Evolutionary conservation across 2,329 filamentous ascomycete species (phyloP), one percentile per base, ranked within the genome.

Genomic region (Chaetomiaceae sp.): DNA sequence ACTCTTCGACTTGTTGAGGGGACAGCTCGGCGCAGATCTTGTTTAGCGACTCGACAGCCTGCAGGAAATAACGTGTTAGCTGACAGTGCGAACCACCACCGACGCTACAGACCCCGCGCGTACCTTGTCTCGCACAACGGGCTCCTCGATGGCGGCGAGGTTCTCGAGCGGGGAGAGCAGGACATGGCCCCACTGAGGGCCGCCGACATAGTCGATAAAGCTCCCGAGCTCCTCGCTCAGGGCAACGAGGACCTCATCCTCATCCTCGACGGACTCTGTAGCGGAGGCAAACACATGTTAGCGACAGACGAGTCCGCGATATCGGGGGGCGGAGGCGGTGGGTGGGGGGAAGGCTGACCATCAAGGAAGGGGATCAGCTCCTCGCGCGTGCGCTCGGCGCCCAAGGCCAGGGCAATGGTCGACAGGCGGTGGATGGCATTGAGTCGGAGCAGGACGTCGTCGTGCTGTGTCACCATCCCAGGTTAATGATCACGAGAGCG

Each of bases 301-400:
- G 65, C 61, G 53, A 47, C 40, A 36, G 58, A 36, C 55, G 49
- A 19, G 36, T 47, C 49, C 38, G 44, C 52, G 44, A 61, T 55
- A 60, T 40, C 27, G 43, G 45, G 39, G 38, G 42, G 37, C 27
- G 25, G 53, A 52, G 53, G 56, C 42, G 54, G n/a, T n/a, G n/a
- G n/a, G n/a, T n/a, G n/a, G n/a, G 62, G 53, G 61, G 37, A 62
- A 9, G 61, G 78, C 88, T 77, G 77, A 97, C 94, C 94, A 74
- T 99, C 95, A 69, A 99, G 84, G 72, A 99, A 99, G 65, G 95
- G 95, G 76, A 99, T 96, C 69, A 99, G 84, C 79, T 99, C 94
- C 68, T 99, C 92, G 71, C 94, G 87, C 69, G 94, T 99, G 74
- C 94, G 88, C 78, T 99, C 94, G 60, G 94, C 84, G 68, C 94